Conservation (phyloP, 2,329 filamentous ascomycete species). For the Phaeophleospora eucalypticola region DNA sequence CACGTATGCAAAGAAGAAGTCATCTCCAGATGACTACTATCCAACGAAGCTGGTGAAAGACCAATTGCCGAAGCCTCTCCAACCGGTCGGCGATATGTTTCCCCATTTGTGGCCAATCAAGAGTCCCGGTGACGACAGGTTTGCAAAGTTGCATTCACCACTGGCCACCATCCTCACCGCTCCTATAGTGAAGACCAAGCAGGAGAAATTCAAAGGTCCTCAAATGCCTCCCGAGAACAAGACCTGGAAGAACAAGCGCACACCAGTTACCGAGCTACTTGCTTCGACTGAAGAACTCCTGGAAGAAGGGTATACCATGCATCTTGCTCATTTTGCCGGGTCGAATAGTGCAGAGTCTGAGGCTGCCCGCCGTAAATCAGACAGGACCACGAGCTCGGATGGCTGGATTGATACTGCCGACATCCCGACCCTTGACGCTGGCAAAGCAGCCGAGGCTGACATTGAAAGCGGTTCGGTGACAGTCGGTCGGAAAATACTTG, state of each 20-base stretch:
- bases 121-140: slow-evolving; percentile 79
- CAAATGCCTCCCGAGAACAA: slow-evolving; percentile 61
- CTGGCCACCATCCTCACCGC: slow-evolving; percentile 75
- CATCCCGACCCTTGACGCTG: slow-evolving; percentile 64
- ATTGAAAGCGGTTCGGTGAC: slow-evolving; percentile 80
- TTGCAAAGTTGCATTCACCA: slow-evolving; percentile 79
- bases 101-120: slow-evolving; percentile 83
- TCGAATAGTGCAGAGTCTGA: slow-evolving; percentile 29
- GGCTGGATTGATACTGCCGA: slow-evolving; percentile 77
- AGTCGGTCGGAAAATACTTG: slow-evolving; percentile 71
- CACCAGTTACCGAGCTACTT: slow-evolving; percentile 76
- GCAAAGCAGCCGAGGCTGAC: slow-evolving; percentile 62
- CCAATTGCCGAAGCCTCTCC: slow-evolving; percentile 40
- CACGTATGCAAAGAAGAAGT: slow-evolving; percentile 26
- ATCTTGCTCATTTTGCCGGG: slow-evolving; percentile 65
- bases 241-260: slow-evolving; percentile 69
- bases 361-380: slow-evolving; percentile 40
- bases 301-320: slow-evolving; percentile 79
- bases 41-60: slow-evolving; percentile 41
- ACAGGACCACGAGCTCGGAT: slow-evolving; percentile 47
- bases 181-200: slow-evolving; percentile 64
- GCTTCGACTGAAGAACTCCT: slow-evolving; percentile 67
- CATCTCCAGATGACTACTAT: slow-evolving; percentile 48
- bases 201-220: slow-evolving; percentile 58
- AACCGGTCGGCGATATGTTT: slow-evolving; percentile 77